Evolutionary conservation across 2,329 filamentous ascomycete species (phyloP), one percentile per base, ranked within the genome.

Genomic region (Claviceps sp.): DNA sequence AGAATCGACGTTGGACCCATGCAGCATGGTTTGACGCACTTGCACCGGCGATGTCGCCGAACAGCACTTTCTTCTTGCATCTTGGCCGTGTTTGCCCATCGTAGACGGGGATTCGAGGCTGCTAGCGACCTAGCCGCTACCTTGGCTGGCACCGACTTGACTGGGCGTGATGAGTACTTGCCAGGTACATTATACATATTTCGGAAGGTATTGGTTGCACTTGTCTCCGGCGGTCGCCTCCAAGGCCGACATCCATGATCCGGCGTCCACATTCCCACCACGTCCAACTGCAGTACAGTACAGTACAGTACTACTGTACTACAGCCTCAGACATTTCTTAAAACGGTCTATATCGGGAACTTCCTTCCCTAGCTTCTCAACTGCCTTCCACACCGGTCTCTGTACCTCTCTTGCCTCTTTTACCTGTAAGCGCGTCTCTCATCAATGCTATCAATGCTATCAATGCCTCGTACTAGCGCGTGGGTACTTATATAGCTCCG

Each of bases 11-110:
- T 47, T 46, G 20, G 41, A 30, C 14, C 8, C 41, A 37, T 44
- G 42, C 48, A 50, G 40, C 48, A 50, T 44, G n/a, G 26, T 43
- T 45, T 37, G 26, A 24, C 18, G 4, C 30, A 13, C 13, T 13
- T 18, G 9, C n/a, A 47, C 45, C 45, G 44, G 41, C 38, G 41
- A 50, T 48, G 34, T 46, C 42, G 37, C 47, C 47, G 47, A 50
- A 34, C 34, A 48, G 51, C 37, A 11, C 6, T 37, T 47, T 48
- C 22, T 50, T 37, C 37, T 26, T n/a, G 30, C 16, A 50, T 38
- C 38, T 38, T 38, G 16, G 40, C 49, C 49, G 42, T 42, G 42
- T 46, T 51, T 37, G 45, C 45, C 30, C 41, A 44, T 46, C 37
- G 46, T 41, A 43, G 37, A 42, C 44, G 37, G 11, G 41, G 44